phyloP scores from a whole-genome alignment of 495 filamentous ascomycete species.

The Tuber borchii region DNA sequence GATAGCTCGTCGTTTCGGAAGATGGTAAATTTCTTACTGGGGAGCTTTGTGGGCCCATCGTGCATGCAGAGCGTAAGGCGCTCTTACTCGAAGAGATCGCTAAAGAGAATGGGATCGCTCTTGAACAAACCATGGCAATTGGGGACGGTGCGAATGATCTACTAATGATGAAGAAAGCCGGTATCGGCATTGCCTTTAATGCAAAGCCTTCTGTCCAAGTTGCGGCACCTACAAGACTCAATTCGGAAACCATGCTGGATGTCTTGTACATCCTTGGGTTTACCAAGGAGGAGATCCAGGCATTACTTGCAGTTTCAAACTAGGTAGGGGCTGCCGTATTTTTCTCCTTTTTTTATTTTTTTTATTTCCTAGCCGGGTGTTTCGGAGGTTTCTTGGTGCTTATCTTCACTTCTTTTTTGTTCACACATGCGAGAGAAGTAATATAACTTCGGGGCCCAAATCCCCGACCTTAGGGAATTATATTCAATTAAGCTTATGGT shows the following conservation, averaged over 20 bases:
- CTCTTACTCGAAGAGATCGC: slow-evolving; percentile 72
- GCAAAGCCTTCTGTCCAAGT: slow-evolving; percentile 89
- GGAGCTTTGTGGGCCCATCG: slow-evolving; percentile 67
- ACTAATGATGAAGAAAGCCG: slow-evolving; percentile 81
- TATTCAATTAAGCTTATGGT: not conserved
- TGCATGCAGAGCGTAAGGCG: slow-evolving; percentile 74
- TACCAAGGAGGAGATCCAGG: slow-evolving; percentile 52
- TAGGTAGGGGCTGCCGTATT: not conserved
- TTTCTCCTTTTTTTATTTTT: not conserved
- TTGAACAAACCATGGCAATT: slow-evolving; percentile 75
- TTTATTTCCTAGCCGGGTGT: not conserved
- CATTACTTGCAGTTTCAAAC: not conserved
- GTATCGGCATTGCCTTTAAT: slow-evolving; percentile 85
- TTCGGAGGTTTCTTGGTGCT: not conserved
- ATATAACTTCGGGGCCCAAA: not conserved
- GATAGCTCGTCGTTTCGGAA: slow-evolving; percentile 60
- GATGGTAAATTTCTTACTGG: slow-evolving; percentile 67
- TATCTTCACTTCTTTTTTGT: not conserved
- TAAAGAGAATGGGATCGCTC: slow-evolving; percentile 58
- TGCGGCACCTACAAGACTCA: slow-evolving; percentile 73
- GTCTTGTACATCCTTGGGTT: slow-evolving; percentile 79
- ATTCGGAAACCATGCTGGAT: slow-evolving; percentile 70
- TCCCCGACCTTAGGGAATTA: not conserved
- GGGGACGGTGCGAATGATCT: slow-evolving; percentile 96
- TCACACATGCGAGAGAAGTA: not conserved